phyloP scores from a whole-genome alignment of 2,329 filamentous ascomycete genomes.

The Xylariales sp. region DNA sequence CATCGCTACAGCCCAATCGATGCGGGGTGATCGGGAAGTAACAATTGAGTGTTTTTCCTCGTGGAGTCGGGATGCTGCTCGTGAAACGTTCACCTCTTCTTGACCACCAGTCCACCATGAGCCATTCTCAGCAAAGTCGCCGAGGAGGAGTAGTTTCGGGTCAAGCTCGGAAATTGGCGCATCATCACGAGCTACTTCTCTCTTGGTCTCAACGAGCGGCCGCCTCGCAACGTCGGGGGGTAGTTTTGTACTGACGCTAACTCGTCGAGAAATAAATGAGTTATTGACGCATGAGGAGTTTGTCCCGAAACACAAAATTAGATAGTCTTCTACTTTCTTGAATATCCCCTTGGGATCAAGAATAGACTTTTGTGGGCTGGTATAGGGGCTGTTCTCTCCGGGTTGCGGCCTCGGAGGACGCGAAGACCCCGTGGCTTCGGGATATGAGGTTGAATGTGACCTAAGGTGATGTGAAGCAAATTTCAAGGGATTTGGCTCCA shows the following conservation, averaged over 20 bases:
- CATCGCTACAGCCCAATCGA: conserved; percentile 78
- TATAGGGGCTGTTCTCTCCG: conserved; percentile 21
- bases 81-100: conserved; percentile 52
- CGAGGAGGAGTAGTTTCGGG: conserved; percentile 78
- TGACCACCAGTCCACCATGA: conserved; percentile 81
- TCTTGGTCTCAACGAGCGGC: conserved; percentile 51
- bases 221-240: conserved; percentile 47
- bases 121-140: conserved; percentile 83
- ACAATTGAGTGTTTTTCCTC: conserved; percentile 57
- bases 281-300: conserved; percentile 79
- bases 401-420: conserved; percentile 34
- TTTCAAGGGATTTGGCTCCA: conserved; percentile 51
- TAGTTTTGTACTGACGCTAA: conserved; percentile 47
- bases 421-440: conserved; percentile 49
- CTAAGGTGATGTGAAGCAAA: conserved; percentile 45
- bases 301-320: conserved; percentile 74
- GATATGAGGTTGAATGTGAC: conserved; percentile 60
- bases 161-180: conserved; percentile 72
- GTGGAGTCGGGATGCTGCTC: conserved; percentile 50
- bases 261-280: conserved; percentile 73
- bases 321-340: conserved; percentile 80
- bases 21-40: conserved; percentile 71
- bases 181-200: conserved; percentile 51
- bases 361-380: conserved; percentile 36
- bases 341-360: conserved; percentile 72